Base-by-base conservation (phyloP, 495 filamentous ascomycete species). In the Aspergillus nanangensis region DNA sequence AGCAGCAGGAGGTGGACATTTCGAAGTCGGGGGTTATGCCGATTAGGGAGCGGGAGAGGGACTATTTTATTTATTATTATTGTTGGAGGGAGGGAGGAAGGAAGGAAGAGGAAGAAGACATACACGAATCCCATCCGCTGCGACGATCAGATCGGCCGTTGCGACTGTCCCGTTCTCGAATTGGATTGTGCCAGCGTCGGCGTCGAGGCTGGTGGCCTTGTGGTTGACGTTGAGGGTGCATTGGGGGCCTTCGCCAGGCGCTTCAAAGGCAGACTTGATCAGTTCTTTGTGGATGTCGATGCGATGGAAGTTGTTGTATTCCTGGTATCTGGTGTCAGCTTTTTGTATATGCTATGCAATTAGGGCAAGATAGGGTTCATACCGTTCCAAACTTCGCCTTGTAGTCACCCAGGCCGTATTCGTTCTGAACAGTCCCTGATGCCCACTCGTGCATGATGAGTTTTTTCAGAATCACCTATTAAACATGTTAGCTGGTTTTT, bases 291-390 rank as follows among this genome's bases (percentile, higher is more conserved):
- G 59, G 31, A 65, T 65, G 24, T 62, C 56, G 13, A 60, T 58
- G 3, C 56, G 62, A 29, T 65, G 53, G 46, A 65, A 65, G 34
- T 62, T 65, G 47, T 62, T 55, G 34, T 65, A 62, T 8, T 55
- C 58, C 57, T 63, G 36, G 18, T 24, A n/a, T n/a, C n/a, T n/a
- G n/a, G n/a, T n/a, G n/a, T n/a, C n/a, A n/a, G n/a, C n/a, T n/a
- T n/a, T n/a, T n/a, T n/a, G n/a, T n/a, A n/a, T n/a, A n/a, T n/a
- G n/a, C n/a, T n/a, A n/a, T n/a, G n/a, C n/a, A n/a, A n/a, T n/a
- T n/a, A n/a, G n/a, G n/a, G n/a, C n/a, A n/a, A n/a, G n/a, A n/a
- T n/a, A n/a, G 10, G 15, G 10, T n/a, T 41, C 46, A 4, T 51
- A 57, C 56, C 2, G 54, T 60, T 27, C 55, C 57, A 20, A 58